A percentile compares a stretch with the other conserved stretches of the same genome.
phyloP scores from a whole-genome alignment of 2,329 filamentous ascomycete species.

The Aspergillus spinulosporus region DNA sequence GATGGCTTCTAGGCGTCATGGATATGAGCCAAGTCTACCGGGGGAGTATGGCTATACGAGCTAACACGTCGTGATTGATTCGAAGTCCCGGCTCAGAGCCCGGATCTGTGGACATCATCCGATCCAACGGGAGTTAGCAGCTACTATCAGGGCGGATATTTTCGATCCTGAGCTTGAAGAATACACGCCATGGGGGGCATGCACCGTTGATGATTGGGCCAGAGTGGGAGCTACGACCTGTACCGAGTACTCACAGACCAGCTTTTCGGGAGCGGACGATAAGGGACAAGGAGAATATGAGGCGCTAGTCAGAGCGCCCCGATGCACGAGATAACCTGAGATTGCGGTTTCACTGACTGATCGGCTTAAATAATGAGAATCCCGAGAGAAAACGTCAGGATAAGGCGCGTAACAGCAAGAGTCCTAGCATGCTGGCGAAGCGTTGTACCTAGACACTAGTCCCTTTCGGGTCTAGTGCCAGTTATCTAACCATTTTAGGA shows the following conservation, averaged over 20 bases:
- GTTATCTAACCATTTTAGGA: neutral
- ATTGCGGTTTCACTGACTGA: slow-evolving; percentile 21
- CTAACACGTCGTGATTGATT: slow-evolving; percentile 2
- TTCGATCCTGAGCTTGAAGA: neutral
- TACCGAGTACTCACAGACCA: neutral
- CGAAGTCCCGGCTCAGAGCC: neutral
- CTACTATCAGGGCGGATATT: slow-evolving; percentile 2
- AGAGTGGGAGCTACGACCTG: neutral
- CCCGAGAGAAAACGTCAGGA: slow-evolving; percentile 4
- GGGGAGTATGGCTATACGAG: slow-evolving; percentile 11
- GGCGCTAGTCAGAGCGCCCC: neutral
- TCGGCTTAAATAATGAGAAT: slow-evolving; percentile 18
- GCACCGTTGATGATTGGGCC: slow-evolving; percentile 10
- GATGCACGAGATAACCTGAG: slow-evolving; percentile 13
- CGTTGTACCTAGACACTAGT: slow-evolving; percentile 3
- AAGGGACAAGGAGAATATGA: slow-evolving; percentile 4
- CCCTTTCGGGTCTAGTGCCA: neutral
- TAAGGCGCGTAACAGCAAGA: slow-evolving; percentile 8
- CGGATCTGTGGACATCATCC: neutral
- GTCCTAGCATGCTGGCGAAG: neutral
- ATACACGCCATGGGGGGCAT: neutral
- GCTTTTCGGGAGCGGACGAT: slow-evolving; percentile 5
- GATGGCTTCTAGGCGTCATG: slow-evolving; percentile 6
- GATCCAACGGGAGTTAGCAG: slow-evolving; percentile 6
- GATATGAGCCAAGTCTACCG: slow-evolving; percentile 13